Percentiles rank a stretch among this genome's conserved stretches.
phyloP scores from a whole-genome alignment of 495 filamentous ascomycete species.

The Penicillium ochrochloron region DNA sequence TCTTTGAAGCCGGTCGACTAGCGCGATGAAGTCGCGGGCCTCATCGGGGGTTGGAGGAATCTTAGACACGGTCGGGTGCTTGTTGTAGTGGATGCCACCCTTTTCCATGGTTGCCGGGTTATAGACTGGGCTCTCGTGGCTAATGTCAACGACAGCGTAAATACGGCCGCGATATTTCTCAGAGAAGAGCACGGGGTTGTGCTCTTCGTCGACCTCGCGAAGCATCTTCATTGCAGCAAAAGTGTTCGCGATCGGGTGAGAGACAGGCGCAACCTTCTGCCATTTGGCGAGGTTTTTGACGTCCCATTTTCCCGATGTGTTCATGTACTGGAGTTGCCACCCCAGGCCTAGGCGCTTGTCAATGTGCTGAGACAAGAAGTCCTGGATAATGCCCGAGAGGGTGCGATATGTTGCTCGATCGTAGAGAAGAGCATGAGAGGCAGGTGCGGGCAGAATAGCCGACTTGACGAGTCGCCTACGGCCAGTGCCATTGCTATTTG shows the following conservation, averaged over 20 bases:
- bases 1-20: conserved; percentile 70
- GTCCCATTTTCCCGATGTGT: conserved; percentile 93
- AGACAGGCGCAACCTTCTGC: conserved; percentile 77
- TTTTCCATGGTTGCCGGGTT: conserved; percentile 73
- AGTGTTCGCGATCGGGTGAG: conserved; percentile 69
- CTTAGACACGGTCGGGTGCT: conserved; percentile 91
- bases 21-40: conserved; percentile 72
- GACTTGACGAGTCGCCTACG: conserved; percentile 63
- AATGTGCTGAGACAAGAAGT: conserved; percentile 75
- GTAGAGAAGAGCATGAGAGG: conserved; percentile 85
- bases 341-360: conserved; percentile 78
- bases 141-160: conserved; percentile 83
- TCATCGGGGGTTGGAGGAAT: conserved; percentile 81
- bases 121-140: conserved; percentile 84
- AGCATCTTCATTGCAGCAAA: conserved; percentile 90
- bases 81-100: conserved; percentile 78
- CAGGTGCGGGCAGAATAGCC: conserved; percentile 74
- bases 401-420: conserved; percentile 74
- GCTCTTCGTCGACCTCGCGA: conserved; percentile 80
- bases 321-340: conserved; percentile 89
- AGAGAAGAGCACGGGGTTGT: conserved; percentile 77
- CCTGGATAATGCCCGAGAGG: conserved; percentile 77
- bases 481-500: conserved; percentile 16
- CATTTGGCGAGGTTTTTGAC: conserved; percentile 96
- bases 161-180: conserved; percentile 67